Conservation (phyloP, 305 asterid genomes). For the Petunia hybrid region DNA sequence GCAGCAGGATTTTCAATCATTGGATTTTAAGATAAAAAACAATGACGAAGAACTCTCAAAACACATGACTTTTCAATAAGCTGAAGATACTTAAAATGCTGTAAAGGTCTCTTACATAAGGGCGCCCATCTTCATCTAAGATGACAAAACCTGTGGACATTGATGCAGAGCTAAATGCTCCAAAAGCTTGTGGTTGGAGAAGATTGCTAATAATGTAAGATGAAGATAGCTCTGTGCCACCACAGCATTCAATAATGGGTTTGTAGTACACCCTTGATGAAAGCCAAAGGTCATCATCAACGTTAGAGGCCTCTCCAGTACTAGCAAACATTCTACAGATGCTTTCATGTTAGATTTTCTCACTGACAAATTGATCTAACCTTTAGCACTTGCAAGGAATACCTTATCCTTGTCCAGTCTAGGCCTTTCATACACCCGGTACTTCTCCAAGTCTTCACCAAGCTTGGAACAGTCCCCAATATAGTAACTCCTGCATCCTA, state of each 20-base stretch:
- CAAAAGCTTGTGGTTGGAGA: constrained; percentile 95
- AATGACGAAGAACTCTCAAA: not conserved
- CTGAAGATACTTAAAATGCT: constrained; percentile 21
- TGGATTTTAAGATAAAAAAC: not conserved
- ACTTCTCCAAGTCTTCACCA: constrained; percentile 94
- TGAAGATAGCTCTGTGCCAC: constrained; percentile 97
- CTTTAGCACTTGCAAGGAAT: constrained; percentile 29
- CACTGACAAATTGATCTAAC: constrained; percentile 24
- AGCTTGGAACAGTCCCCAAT: constrained; percentile 97
- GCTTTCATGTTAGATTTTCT: constrained; percentile 27
- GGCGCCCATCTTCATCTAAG: constrained; percentile 71
- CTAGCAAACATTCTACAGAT: constrained; percentile 68
- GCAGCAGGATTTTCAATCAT: not conserved
- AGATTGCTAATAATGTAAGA: constrained; percentile 76
- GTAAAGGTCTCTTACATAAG: constrained; percentile 63
- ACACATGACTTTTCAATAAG: constrained; percentile 1
- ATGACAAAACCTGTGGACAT: constrained; percentile 82
- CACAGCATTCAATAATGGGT: constrained; percentile 88
- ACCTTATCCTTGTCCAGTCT: constrained; percentile 93
- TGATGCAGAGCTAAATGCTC: constrained; percentile 83
- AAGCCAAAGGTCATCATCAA: constrained; percentile 98
- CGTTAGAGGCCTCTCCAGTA: constrained; percentile 92
- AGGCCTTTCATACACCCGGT: constrained; percentile 82
- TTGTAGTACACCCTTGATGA: constrained; percentile 81
- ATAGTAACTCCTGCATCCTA: constrained; percentile 91